phyloP scores from a whole-genome alignment of 108 stramenopile species.

The Skeletonema potamos region DNA sequence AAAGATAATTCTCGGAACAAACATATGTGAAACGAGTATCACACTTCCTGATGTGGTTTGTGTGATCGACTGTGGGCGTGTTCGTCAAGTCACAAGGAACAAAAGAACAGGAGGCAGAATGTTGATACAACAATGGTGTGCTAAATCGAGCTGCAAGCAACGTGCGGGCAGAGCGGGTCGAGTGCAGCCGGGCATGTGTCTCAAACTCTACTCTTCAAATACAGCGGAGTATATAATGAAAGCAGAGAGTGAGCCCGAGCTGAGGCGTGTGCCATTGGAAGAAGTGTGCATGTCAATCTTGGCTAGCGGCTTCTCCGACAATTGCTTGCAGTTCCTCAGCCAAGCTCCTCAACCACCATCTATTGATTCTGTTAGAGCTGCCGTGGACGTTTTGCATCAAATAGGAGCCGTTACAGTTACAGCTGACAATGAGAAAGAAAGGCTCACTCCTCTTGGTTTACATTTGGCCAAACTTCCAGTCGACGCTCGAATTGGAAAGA shows the following conservation, averaged over 20 bases:
- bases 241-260: slow-evolving; percentile 76
- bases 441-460: slow-evolving; percentile 86
- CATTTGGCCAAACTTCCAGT: slow-evolving; percentile 91
- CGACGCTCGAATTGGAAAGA: slow-evolving; percentile 86
- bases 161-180: slow-evolving; percentile 93
- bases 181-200: slow-evolving; percentile 87
- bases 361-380: slow-evolving; percentile 59
- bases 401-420: slow-evolving; percentile 76
- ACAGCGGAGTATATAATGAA: slow-evolving; percentile 69
- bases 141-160: slow-evolving; percentile 90
- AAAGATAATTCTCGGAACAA: slow-evolving; percentile 89
- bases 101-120: slow-evolving; percentile 70
- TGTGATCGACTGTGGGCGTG: slow-evolving; percentile 81
- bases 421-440: slow-evolving; percentile 23
- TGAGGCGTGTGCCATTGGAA: slow-evolving; percentile 67
- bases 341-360: slow-evolving; percentile 94
- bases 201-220: slow-evolving; percentile 80
- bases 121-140: slow-evolving; percentile 81
- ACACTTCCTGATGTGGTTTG: slow-evolving; percentile 93
- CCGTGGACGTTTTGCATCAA: slow-evolving; percentile 63
- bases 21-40: slow-evolving; percentile 94
- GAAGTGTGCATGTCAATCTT: slow-evolving; percentile 74
- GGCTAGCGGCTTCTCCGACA: slow-evolving; percentile 45
- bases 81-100: slow-evolving; percentile 72
- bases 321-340: slow-evolving; percentile 75